These are phyloP conservation scores for Rhodomyrtus psidioides DNA, from an alignment of 441 rosid species.

Conservation along the genomic window DNA sequence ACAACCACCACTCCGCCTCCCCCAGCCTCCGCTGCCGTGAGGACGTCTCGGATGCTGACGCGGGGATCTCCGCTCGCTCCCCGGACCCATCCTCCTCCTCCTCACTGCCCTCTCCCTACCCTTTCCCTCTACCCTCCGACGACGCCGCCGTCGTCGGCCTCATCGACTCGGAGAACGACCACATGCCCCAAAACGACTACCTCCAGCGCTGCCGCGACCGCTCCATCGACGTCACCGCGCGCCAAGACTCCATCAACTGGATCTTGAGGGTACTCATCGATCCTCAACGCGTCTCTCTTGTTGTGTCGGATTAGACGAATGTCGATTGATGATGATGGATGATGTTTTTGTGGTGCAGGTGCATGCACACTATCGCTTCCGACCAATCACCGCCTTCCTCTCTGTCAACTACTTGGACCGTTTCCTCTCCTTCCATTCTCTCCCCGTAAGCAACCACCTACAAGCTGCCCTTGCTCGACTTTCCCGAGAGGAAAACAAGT, in stretches of 20 bases:
- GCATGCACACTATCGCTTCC: constrained; percentile 47
- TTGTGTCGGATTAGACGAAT: background rate
- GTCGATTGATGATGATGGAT: background rate
- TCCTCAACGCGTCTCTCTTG: background rate
- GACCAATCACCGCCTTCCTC: constrained; percentile 48
- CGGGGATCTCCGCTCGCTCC: constrained; percentile 10
- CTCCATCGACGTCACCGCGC: constrained; percentile 31
- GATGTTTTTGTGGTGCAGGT: constrained; percentile 35
- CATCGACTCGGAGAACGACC: constrained; percentile 26
- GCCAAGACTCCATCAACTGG: constrained; percentile 63
- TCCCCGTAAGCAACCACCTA: constrained; percentile 30
- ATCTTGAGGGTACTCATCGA: constrained; percentile 34
- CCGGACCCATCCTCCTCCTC: background rate
- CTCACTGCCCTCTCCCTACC: background rate
- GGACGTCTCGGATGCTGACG: constrained; percentile 3
- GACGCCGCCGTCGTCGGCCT: constrained; percentile 6
- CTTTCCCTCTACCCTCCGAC: constrained; percentile 1
- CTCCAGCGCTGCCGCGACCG: constrained; percentile 29
- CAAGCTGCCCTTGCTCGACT: background rate
- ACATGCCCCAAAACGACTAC: constrained; percentile 27
- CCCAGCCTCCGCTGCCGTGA: constrained; percentile 13
- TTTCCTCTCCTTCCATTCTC: constrained; percentile 49
- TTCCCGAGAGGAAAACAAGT: constrained; percentile 6
- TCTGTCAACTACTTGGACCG: constrained; percentile 73
- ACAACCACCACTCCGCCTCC: background rate